A percentile compares a stretch with the other conserved stretches of the same genome.
Conservation (phyloP, 169 alveolate genomes). For the Babesia bigemina region DNA sequence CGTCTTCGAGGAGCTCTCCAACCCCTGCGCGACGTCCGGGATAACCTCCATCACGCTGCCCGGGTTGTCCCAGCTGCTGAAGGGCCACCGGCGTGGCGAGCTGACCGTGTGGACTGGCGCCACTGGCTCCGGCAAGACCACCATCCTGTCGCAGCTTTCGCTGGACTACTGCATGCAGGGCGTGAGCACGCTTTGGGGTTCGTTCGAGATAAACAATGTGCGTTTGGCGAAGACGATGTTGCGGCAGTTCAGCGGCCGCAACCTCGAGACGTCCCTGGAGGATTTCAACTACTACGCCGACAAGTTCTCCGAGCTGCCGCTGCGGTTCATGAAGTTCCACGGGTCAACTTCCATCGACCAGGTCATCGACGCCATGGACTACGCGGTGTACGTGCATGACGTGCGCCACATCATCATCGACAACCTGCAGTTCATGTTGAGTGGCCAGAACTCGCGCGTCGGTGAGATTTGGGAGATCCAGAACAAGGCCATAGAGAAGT, state of each 20-base stretch:
- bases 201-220: slow-evolving; percentile 92
- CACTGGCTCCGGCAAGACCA: slow-evolving; percentile 96
- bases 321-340: slow-evolving; percentile 89
- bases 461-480: slow-evolving; percentile 87
- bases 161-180: slow-evolving; percentile 90
- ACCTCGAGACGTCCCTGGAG: slow-evolving; percentile 79
- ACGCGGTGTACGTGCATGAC: slow-evolving; percentile 91
- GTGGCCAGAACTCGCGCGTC: slow-evolving; percentile 81
- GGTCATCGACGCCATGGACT: slow-evolving; percentile 91
- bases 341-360: slow-evolving; percentile 90
- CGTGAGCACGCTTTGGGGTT: slow-evolving; percentile 95
- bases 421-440: slow-evolving; percentile 91
- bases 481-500: slow-evolving; percentile 87
- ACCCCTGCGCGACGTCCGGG: slow-evolving; percentile 79
- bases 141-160: slow-evolving; percentile 90
- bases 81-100: slow-evolving; percentile 93
- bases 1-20: slow-evolving; percentile 78
- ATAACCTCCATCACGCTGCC: slow-evolving; percentile 77
- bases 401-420: slow-evolving; percentile 91
- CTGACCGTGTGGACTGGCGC: slow-evolving; percentile 94
- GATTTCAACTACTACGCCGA: slow-evolving; percentile 81
- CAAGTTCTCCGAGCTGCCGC: slow-evolving; percentile 85
- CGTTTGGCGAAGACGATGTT: slow-evolving; percentile 88
- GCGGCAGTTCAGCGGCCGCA: slow-evolving; percentile 84
- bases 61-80: slow-evolving; percentile 76